These are phyloP conservation scores for Perkinsus olseni DNA, from an alignment of 169 alveolate species.

Conservation along the genomic window DNA sequence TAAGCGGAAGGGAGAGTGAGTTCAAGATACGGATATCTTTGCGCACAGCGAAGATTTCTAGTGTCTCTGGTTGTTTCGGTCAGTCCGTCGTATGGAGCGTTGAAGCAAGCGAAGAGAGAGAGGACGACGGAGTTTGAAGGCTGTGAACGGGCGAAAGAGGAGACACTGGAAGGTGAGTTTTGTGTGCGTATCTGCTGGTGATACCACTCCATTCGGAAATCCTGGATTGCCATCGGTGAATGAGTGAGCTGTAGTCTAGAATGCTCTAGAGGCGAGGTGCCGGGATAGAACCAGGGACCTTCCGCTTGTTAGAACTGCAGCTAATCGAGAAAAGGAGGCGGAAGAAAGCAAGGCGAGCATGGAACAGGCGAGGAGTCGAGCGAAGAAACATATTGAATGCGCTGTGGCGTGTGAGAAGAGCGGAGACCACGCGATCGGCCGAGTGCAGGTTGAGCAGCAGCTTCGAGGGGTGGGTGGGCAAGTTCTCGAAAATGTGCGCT, in stretches of 20 bases:
- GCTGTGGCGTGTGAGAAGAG: neutral
- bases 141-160: neutral
- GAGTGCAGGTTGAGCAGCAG: neutral
- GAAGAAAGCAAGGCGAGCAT: neutral
- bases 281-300: no score
- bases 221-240: no score
- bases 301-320: neutral
- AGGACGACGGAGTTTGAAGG: neutral
- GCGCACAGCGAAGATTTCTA: neutral
- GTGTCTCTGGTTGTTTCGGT: neutral
- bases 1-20: neutral
- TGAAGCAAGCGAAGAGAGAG: neutral
- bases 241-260: no score
- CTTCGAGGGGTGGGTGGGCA: no score
- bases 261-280: no score
- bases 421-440: neutral
- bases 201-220: no score
- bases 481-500: no score
- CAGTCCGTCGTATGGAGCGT: neutral
- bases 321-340: neutral
- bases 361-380: neutral
- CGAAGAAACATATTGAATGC: neutral
- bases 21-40: neutral
- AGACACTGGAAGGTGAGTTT: neutral
- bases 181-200: neutral